A percentile compares a stretch with the other conserved stretches of the same genome.
Evolutionary conservation across 2,329 filamentous ascomycete genomes (phyloP).

Genomic region (Trematosphaeria pertusa): DNA sequence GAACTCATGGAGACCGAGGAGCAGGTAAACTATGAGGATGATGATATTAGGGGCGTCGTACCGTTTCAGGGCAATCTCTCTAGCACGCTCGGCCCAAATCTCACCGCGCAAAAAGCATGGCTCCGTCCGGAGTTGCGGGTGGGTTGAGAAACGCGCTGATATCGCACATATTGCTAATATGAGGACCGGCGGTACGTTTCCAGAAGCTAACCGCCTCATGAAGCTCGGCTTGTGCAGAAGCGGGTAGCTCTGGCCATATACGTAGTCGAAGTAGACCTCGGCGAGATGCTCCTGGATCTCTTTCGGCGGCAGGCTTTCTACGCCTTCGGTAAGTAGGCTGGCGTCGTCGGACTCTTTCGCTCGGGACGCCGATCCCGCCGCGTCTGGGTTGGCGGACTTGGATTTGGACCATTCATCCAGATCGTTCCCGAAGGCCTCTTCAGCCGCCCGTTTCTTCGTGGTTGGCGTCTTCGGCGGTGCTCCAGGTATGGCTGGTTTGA

Average conservation of each 20-base stretch:
- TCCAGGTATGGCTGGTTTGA: conserved; percentile 77
- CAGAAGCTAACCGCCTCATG: conserved; percentile 83
- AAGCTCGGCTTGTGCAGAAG: conserved; percentile 96
- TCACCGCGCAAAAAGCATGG: conserved; percentile 89
- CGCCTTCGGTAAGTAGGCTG: conserved; percentile 80
- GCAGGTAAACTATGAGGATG: conserved; percentile 86
- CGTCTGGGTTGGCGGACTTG: conserved; percentile 58
- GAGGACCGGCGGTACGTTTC: conserved; percentile 85
- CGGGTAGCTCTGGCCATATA: conserved; percentile 95
- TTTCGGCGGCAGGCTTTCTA: conserved; percentile 79
- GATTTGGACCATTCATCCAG: conserved; percentile 80
- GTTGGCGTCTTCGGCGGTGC: conserved; percentile 62
- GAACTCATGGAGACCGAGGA: conserved; percentile 92
- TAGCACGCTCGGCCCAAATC: conserved; percentile 86
- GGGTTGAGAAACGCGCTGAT: conserved; percentile 91
- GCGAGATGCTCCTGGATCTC: conserved; percentile 93
- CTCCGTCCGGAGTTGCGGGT: conserved; percentile 77
- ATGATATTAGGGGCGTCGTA: conserved; percentile 98
- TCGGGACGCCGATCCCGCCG: conserved; percentile 56
- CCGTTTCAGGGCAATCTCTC: conserved; percentile 82
- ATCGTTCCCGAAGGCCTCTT: conserved; percentile 86
- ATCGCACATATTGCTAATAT: conserved; percentile 94
- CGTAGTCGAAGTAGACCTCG: conserved; percentile 93
- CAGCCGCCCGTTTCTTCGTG: conserved; percentile 80
- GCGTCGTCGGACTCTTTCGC: conserved; percentile 71